A percentile compares a stretch with the other conserved stretches of the same genome.
Conservation (phyloP, 164 flowering plant genomes). For the Cinnamomum micranthum region DNA sequence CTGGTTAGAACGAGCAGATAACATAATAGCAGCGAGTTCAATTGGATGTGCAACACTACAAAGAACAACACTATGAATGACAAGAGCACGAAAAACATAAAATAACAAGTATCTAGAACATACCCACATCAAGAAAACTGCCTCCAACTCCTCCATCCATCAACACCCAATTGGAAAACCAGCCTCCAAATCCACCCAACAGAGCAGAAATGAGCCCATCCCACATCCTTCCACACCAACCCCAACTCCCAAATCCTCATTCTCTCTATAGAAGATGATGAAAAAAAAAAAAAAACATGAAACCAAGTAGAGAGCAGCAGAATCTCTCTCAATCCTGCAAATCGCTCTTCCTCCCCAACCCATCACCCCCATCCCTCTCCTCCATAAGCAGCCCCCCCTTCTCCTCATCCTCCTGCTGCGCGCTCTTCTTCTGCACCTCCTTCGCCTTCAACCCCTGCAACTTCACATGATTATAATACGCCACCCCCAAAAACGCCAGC, state of each 20-base stretch:
- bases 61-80: neutral
- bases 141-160: neutral
- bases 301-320: neutral
- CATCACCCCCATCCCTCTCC: conserved; percentile 26
- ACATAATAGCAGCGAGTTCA: neutral
- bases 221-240: neutral
- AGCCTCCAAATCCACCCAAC: conserved; percentile 8
- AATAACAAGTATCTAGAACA: neutral
- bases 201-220: neutral
- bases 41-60: neutral
- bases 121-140: neutral
- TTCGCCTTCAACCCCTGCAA: conserved; percentile 40
- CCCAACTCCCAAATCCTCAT: neutral
- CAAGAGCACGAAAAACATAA: neutral
- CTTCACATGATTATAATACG: conserved; percentile 43
- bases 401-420: conserved; percentile 30
- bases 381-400: conserved; percentile 36
- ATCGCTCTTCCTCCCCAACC: conserved; percentile 22
- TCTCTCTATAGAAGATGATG: neutral
- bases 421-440: conserved; percentile 40
- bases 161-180: neutral
- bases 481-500: conserved; percentile 42
- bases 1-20: neutral
- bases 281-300: neutral
- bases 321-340: conserved; percentile 14